Evolutionary conservation across 2,329 filamentous ascomycete genomes (phyloP).

Genomic region (Chrysoporthe puriensis): DNA sequence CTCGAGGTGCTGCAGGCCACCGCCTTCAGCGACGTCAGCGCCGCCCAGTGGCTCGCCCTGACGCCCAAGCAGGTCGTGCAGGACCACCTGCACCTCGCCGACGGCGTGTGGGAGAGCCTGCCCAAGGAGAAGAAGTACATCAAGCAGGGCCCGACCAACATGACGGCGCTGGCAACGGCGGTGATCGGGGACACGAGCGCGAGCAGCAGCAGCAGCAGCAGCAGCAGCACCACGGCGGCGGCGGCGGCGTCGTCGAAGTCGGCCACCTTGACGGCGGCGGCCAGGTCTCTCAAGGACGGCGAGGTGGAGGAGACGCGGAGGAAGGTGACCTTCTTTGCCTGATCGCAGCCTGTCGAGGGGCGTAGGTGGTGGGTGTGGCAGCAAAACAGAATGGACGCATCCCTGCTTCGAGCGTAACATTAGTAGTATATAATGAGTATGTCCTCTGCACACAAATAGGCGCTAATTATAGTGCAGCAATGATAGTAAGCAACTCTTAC

Average conservation of each 20-base stretch:
- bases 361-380: too few species aligned
- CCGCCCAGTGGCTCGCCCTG: constrained; percentile 62
- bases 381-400: too few species aligned
- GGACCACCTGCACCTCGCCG: constrained; percentile 54
- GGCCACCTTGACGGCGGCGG: neutral
- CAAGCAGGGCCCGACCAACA: constrained; percentile 37
- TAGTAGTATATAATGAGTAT: too few species aligned
- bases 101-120: constrained; percentile 41
- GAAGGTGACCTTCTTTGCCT: constrained; percentile 27
- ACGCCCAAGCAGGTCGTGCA: constrained; percentile 61
- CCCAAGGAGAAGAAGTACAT: constrained; percentile 51
- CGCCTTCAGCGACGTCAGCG: constrained; percentile 56
- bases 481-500: too few species aligned
- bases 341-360: neutral
- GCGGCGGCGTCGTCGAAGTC: neutral
- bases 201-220: neutral
- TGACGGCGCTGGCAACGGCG: constrained; percentile 24
- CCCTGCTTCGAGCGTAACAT: too few species aligned
- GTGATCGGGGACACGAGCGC: neutral
- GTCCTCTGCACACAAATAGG: too few species aligned
- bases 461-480: too few species aligned
- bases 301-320: constrained; percentile 21
- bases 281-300: neutral
- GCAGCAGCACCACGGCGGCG: too few species aligned
- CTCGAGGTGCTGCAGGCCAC: constrained; percentile 61